Evolutionary conservation across 163 green algal genomes (phyloP).

Genomic region (Chloromonas sp.): DNA sequence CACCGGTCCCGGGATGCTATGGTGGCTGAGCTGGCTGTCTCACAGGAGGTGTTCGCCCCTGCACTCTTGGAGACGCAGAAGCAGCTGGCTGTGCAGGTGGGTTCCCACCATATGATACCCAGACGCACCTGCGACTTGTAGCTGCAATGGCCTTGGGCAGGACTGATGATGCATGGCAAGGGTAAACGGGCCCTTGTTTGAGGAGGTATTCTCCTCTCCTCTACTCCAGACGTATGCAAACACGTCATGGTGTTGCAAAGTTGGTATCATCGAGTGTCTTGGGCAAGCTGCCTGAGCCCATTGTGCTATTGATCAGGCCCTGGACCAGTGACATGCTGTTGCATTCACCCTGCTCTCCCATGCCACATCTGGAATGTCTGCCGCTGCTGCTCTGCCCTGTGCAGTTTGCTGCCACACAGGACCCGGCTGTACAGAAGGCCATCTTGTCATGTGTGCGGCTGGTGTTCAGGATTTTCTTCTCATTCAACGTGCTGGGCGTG

Average conservation of each 20-base stretch:
- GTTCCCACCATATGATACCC: background rate
- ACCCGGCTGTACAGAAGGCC: constrained; percentile 40
- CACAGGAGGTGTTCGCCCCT: constrained; percentile 56
- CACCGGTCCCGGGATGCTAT: constrained; percentile 34
- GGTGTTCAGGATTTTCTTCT: constrained; percentile 85
- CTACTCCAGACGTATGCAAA: too few relatives aligned
- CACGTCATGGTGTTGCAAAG: too few relatives aligned
- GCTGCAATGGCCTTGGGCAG: too few relatives aligned
- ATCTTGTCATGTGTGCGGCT: constrained; percentile 65
- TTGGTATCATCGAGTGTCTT: too few relatives aligned
- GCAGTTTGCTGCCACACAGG: constrained; percentile 8
- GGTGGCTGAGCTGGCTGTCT: constrained; percentile 62
- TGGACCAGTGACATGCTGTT: too few relatives aligned
- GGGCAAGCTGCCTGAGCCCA: too few relatives aligned
- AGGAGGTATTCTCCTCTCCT: too few relatives aligned
- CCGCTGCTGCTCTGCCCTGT: background rate
- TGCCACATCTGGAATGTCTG: too few relatives aligned
- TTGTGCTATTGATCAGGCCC: too few relatives aligned
- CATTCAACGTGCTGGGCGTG: constrained; percentile 85
- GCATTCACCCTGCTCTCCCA: too few relatives aligned
- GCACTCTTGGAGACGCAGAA: constrained; percentile 47
- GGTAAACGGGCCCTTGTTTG: too few relatives aligned
- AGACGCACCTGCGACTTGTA: background rate
- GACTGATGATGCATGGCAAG: too few relatives aligned
- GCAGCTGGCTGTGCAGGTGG: constrained; percentile 16